Base-by-base conservation (phyloP, 179 eudicot species). In the Nepenthes alata region DNA sequence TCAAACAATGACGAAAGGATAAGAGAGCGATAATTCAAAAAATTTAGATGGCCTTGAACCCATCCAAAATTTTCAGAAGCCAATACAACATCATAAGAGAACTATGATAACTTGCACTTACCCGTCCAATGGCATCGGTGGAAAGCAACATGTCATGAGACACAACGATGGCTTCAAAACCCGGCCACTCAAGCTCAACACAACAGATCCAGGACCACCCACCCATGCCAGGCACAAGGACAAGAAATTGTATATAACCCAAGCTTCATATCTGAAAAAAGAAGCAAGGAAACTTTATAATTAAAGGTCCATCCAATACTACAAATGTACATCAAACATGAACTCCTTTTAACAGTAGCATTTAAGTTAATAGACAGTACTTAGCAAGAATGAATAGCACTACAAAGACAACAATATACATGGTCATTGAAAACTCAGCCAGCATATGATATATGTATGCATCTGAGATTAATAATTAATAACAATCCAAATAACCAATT, bases 131-230 rank as follows among this genome's bases (percentile, higher is more conserved):
- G 94, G 87, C 59, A 91, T 35, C 39, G 98, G 98, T 65, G 95
- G 86, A 70, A 91, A 80, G 81, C 96, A 91, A 65, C 98, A 91
- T 4, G 98, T 91, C 96, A 91, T 91, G 71, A 88, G 67, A 69
- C 89, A 82, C 70, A 93, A 67, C 47, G 85, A 88, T 51, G 96
- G 86, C 84, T 88, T 86, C 79, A 91, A 67, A 67, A 89, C 78
- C 12, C 91, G 88, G 41, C 98, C 98, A 63, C 74, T 77, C 68
- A 91, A 78, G 71, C 89, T 91, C 75, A 91, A 69, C 61, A 91
- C 96, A 68, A 91, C 96, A 60, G 98, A 87, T 62, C 98, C 98
- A 10, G 98, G 98, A 49, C 98, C 98, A 73, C 98, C 98, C 4
- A 91, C 98, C 98, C 98, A 91, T 39, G 89, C 96, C 74, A 91